phyloP scores from a whole-genome alignment of 148 eudicot species.

The Fagopyrum tataricum region DNA sequence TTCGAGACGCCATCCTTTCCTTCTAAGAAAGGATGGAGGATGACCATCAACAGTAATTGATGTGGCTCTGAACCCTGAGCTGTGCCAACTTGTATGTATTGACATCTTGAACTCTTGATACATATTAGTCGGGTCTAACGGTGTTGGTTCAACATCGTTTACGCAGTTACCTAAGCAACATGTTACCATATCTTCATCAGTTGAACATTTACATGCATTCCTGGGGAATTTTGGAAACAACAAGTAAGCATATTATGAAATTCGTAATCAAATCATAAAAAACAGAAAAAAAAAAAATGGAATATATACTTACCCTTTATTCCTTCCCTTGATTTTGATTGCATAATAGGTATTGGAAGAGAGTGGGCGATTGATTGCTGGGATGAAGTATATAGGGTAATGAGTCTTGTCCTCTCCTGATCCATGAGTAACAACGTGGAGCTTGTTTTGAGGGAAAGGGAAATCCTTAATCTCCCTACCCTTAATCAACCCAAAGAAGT shows the following conservation, averaged over 20 bases:
- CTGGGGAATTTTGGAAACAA: not conserved
- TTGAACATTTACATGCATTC: slow-evolving; percentile 19
- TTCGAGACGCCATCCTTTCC: slow-evolving; percentile 26
- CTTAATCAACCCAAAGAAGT: slow-evolving; percentile 33
- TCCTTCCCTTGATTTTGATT: slow-evolving; percentile 18
- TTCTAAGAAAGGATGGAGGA: slow-evolving; percentile 46
- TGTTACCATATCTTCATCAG: slow-evolving; percentile 12
- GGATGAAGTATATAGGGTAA: slow-evolving; percentile 21
- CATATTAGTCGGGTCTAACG: slow-evolving; percentile 17
- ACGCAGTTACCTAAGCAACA: slow-evolving; percentile 16
- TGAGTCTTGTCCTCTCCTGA: not conserved
- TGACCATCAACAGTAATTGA: slow-evolving; percentile 42
- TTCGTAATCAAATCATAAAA: no score
- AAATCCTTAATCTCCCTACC: slow-evolving; percentile 16
- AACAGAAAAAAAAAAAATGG: no score
- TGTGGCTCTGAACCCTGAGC: slow-evolving; percentile 19
- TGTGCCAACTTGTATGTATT: not conserved
- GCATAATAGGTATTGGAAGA: slow-evolving; percentile 24
- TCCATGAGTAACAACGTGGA: slow-evolving; percentile 16
- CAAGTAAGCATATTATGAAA: not conserved
- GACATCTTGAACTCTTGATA: slow-evolving; percentile 50
- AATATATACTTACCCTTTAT: slow-evolving; percentile 22
- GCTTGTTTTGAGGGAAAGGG: slow-evolving; percentile 68
- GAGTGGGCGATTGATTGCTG: slow-evolving; percentile 23
- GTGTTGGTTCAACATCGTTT: slow-evolving; percentile 18